Percentiles rank a stretch among this genome's conserved stretches.
These are phyloP conservation scores for Ottelia alismoides DNA, from an alignment of 106 monocot genomes.

Conservation along the genomic window DNA sequence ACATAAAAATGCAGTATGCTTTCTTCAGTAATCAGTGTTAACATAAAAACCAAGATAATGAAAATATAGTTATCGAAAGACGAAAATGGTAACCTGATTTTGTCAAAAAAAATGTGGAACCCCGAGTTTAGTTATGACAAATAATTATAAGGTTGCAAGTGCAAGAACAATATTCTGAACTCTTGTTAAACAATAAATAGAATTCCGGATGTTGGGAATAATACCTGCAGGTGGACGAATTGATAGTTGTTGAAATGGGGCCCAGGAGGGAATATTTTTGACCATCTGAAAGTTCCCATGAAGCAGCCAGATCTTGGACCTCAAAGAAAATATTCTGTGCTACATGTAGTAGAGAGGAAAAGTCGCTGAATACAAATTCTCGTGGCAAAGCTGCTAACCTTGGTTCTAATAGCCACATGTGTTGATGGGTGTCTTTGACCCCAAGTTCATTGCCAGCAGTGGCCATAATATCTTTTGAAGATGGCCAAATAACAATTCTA, in stretches of 20 bases:
- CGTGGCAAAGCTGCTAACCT: conserved; percentile 13
- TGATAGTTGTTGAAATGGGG: conserved; percentile 27
- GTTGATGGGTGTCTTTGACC: conserved; percentile 6
- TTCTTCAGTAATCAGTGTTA: too few relatives aligned
- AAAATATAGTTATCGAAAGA: neutral
- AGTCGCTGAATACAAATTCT: conserved; percentile 13
- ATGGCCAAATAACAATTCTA: conserved; percentile 37
- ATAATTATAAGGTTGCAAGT: too few relatives aligned
- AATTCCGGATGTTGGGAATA: too few relatives aligned
- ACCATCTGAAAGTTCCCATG: conserved; percentile 21
- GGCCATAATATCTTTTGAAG: conserved; percentile 18
- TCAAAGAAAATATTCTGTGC: conserved; percentile 33
- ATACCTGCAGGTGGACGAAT: conserved; percentile 60
- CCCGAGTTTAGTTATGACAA: too few relatives aligned
- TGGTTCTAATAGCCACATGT: conserved; percentile 38
- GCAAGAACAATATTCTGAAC: too few relatives aligned
- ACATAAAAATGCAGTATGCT: too few relatives aligned
- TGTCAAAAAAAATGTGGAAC: too few relatives aligned
- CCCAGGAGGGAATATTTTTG: conserved; percentile 25
- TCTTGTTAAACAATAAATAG: too few relatives aligned
- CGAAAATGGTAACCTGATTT: too few relatives aligned
- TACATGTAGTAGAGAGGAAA: conserved; percentile 18
- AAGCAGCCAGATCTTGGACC: conserved; percentile 17
- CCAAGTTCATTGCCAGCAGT: neutral
- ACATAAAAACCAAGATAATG: neutral